A percentile compares a stretch with the other conserved stretches of the same genome.
phyloP scores from a whole-genome alignment of 2,329 filamentous ascomycete species.

The Paecilomyces dactylethromorphus region DNA sequence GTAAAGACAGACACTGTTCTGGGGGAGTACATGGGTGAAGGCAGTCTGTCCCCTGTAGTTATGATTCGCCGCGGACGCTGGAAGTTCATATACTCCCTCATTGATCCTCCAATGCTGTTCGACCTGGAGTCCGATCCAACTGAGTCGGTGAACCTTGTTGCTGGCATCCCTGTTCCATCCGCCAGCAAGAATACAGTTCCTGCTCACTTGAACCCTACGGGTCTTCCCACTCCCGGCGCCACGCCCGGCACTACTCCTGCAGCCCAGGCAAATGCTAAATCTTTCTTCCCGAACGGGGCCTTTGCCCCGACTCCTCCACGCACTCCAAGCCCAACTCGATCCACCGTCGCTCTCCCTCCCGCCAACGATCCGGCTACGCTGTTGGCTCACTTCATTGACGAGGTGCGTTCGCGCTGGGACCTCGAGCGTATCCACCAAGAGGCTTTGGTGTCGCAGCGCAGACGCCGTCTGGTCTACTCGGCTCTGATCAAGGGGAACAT shows the following conservation, averaged over 20 bases:
- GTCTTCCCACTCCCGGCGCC: slow-evolving; percentile 17
- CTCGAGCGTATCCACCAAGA: slow-evolving; percentile 68
- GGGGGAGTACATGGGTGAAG: slow-evolving; percentile 91
- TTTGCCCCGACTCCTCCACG: slow-evolving; percentile 27
- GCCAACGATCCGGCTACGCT: slow-evolving; percentile 33
- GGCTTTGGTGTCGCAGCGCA: slow-evolving; percentile 71
- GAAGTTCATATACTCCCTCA: slow-evolving; percentile 86
- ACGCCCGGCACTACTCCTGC: slow-evolving; percentile 7
- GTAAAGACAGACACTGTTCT: slow-evolving; percentile 72
- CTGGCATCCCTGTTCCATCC: slow-evolving; percentile 22
- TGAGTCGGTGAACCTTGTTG: slow-evolving; percentile 65
- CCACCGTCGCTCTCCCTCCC: slow-evolving; percentile 22
- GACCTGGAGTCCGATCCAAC: slow-evolving; percentile 69
- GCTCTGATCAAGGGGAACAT: slow-evolving; percentile 70
- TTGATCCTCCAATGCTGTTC: slow-evolving; percentile 78
- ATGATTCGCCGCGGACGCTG: slow-evolving; percentile 87
- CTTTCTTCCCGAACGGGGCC: slow-evolving; percentile 8
- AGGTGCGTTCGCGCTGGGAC: slow-evolving; percentile 73
- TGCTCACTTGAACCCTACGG: slow-evolving; percentile 16
- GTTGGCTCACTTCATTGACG: slow-evolving; percentile 62
- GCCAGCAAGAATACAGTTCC: slow-evolving; percentile 36
- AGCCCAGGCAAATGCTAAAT: slow-evolving; percentile 8
- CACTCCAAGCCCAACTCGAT: slow-evolving; percentile 32
- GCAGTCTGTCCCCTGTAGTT: slow-evolving; percentile 79
- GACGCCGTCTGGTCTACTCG: slow-evolving; percentile 70